Base-by-base conservation (phyloP, 306 rosid genomes). In the Glycine soja region DNA sequence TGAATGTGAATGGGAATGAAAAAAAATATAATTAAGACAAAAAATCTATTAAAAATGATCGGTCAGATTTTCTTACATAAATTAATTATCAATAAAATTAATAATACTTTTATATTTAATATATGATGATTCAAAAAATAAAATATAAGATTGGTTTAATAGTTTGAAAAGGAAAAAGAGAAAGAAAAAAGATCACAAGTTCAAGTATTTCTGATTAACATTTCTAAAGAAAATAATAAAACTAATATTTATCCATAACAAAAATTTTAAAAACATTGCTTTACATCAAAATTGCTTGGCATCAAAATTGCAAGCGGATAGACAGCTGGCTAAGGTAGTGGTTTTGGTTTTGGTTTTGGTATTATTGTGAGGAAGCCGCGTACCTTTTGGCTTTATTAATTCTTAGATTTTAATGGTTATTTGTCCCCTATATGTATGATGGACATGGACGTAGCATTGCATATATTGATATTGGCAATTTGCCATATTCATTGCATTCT, bases 261-360 rank as follows among this genome's bases (percentile, higher is more conserved):
- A 16, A 40, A 68, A 9, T 66, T n/a, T 4, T 2, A 4, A 42
- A 43, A 24, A 24, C n/a, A 24, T 24, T 24, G 30, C 2, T 24
- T 24, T 1, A 24, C 30, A 24, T 24, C 53, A 67, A 24, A 24
- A 24, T 24, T 24, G 30, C 2, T 24, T 24, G 30, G 2, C 30
- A 24, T 24, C 53, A 67, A 47, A 7, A 10, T 47, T 73, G 67
- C 80, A 61, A 82, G 64, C 53, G 8, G 6, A 42, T 67, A 24
- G 6, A 80, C 89, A 86, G 87, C 87, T 86, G 87, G 85, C 53
- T 48, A 42, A 42, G 9, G 2, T 42, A 0, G 75, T 77, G 84
- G 30, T 24, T 24, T 24, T 24, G 85, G 30, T 24, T 24, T 24
- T 24, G 85, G 89, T 79, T 30, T 76, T 85, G 88, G 68, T 45